Base-by-base conservation (phyloP, 2,329 filamentous ascomycete genomes). In the Thielaviopsis punctulata region DNA sequence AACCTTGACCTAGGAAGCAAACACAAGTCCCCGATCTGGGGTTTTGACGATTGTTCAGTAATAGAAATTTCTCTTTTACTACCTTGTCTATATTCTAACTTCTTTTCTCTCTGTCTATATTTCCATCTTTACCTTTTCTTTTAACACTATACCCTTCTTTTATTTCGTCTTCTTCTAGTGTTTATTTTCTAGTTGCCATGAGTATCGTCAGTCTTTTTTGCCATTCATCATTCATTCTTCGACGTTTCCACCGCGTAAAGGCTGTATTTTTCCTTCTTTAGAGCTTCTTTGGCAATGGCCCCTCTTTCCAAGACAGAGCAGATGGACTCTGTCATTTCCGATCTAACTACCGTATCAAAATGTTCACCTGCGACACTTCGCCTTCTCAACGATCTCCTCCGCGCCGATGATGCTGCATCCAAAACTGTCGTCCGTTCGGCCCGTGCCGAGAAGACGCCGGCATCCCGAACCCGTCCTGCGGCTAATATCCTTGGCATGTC, bases 401-500 rank as follows among this genome's bases (percentile, higher is more conserved):
- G 24, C 15, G n/a, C 48, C 24, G 49, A 54, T 23, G 52, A 54
- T 46, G 44, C 44, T 25, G 18, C 52, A 23, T 33, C 53, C 21
- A 12, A 58, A 33, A 39, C 52, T 13, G 2, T 50, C 15, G 45
- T 43, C 33, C 53, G 15, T 48, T 50, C 62, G n/a, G 33, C 36
- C 39, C 53, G 53, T 39, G 5, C 43, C 62, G 62, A 56, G 57
- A 64, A 58, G 58, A 61, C 55, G 57, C 60, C 59, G 57, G 64
- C 56, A 21, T 51, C 58, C 58, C 70, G 30, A 63, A 62, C 45
- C 63, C 64, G 30, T 66, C 68, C 48, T 23, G 47, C 33, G 15
- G 23, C 49, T 15, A 52, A 45, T 25, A 13, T 21, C 3, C 65
- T 21, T 49, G 65, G 67, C 46, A 63, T 82, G 25, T 67, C 73